A percentile compares a stretch with the other conserved stretches of the same genome.
phyloP scores from a whole-genome alignment of 2,329 filamentous ascomycete species.

The Myriosclerotinia scirpicola region DNA sequence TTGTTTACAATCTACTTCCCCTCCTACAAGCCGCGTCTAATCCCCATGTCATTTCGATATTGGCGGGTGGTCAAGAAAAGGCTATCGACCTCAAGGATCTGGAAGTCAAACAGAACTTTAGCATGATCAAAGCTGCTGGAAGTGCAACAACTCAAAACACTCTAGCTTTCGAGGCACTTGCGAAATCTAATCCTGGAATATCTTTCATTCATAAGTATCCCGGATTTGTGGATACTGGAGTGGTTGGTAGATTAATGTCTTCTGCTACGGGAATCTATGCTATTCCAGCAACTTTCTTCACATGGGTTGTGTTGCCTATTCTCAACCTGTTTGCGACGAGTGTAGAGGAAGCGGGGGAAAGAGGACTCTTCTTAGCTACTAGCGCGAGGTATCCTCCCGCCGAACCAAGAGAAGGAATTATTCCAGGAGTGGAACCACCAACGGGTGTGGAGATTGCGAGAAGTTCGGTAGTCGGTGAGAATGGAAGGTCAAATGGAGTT shows the following conservation, averaged over 20 bases:
- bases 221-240: conserved; percentile 38
- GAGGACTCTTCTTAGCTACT: conserved; percentile 44
- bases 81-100: conserved; percentile 49
- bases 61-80: conserved; percentile 54
- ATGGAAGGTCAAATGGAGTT: conserved; percentile 44
- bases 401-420: conserved; percentile 29
- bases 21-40: conserved; percentile 48
- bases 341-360: conserved; percentile 43
- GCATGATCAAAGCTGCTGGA: conserved; percentile 44
- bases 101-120: conserved; percentile 41
- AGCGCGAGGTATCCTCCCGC: conserved; percentile 40
- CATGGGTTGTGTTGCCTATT: conserved; percentile 36
- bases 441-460: conserved; percentile 32
- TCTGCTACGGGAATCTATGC: conserved; percentile 33
- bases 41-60: conserved; percentile 55
- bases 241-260: conserved; percentile 37
- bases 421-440: conserved; percentile 26
- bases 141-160: conserved; percentile 54
- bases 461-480: conserved; percentile 36
- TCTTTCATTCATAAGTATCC: conserved; percentile 46
- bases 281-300: conserved; percentile 30
- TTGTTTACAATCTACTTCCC: conserved; percentile 57
- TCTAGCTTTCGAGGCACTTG: conserved; percentile 51
- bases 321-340: conserved; percentile 37
- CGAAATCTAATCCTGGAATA: conserved; percentile 46